Evolutionary conservation across 371 early-diverging fungal genomes (phyloP), one percentile per base, ranked within the genome.

Genomic region (Saksenaea oblongispora): DNA sequence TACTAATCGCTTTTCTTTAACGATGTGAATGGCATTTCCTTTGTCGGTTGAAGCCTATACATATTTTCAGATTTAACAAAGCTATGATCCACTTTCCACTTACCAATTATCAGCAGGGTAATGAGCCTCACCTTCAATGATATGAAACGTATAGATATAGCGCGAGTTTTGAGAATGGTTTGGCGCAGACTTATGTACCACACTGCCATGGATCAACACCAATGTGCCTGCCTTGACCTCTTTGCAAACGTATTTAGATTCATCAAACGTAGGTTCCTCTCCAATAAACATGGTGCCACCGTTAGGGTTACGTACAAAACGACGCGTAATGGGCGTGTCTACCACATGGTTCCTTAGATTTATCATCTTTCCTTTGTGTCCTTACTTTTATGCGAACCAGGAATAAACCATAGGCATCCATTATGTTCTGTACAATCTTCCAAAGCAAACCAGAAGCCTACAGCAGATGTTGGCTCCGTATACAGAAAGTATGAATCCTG

Each of bases 121-220:
- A 11, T 75, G 56, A 18, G 80, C 81, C 5, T 77, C 64, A 2
- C 94, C 94, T 51, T 97, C 98, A 65, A 96, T 91, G 36, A 88
- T 80, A 67, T 97, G 98, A 80, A 96, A 97, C 0, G 98, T 96
- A 74, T 97, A 97, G 41, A 94, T 93, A 72, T 85, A 93, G 8
- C 98, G 87, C 15, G 91, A 89, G 63, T 89, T 83, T 44, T 71
- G 65, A n/a, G 94, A 93, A 24, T 63, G 61, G 73, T 97, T 97
- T 55, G 88, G 89, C 13, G 84, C 85, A 0, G 93, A 93, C 67
- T 91, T 88, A 72, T 96, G 97, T 47, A 93, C 68, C 5, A 95
- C 91, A 14, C 89, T 87, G 5, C 98, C 98, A 65, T 97, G 95
- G 55, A 97, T 93, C 37, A 96, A 77, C 10, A 96, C 95, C 35